A percentile compares a stretch with the other conserved stretches of the same genome.
These are phyloP conservation scores for Aspergillus tamarii DNA, from an alignment of 2,329 filamentous ascomycete genomes.

Conservation along the genomic window DNA sequence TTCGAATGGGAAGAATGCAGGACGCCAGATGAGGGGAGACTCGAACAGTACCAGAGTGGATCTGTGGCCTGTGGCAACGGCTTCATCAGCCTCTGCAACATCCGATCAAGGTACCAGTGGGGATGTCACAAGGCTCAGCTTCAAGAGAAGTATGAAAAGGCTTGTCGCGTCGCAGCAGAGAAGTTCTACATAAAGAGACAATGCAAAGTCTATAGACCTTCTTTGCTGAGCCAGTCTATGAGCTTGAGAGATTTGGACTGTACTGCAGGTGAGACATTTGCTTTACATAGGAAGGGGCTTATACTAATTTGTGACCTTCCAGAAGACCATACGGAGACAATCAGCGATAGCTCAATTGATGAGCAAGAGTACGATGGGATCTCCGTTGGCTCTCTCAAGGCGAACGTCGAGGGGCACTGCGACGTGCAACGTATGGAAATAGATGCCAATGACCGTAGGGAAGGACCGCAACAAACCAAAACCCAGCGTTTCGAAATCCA, in stretches of 20 bases:
- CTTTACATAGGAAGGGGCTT: no score
- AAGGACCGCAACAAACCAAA: background rate
- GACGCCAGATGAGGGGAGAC: constrained; percentile 15
- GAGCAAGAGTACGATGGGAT: background rate
- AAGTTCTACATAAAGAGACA: background rate
- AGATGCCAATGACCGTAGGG: background rate
- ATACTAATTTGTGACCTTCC: background rate
- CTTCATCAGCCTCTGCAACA: background rate
- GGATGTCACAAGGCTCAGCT: background rate
- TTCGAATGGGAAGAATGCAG: background rate
- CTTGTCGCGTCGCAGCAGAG: background rate
- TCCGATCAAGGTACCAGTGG: background rate
- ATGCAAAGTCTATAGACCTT: background rate
- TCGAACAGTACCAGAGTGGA: background rate
- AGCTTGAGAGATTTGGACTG: background rate
- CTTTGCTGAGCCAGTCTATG: constrained; percentile 9
- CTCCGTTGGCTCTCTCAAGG: background rate
- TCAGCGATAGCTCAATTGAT: background rate
- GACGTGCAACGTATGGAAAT: background rate
- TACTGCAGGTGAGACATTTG: background rate
- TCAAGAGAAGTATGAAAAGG: background rate
- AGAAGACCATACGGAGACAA: background rate
- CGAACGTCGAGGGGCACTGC: background rate
- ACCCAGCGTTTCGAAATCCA: background rate
- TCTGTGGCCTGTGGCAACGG: background rate